Base-by-base conservation (phyloP, 1,284 basidiomycete genomes). In the Puccinia hordei region DNA sequence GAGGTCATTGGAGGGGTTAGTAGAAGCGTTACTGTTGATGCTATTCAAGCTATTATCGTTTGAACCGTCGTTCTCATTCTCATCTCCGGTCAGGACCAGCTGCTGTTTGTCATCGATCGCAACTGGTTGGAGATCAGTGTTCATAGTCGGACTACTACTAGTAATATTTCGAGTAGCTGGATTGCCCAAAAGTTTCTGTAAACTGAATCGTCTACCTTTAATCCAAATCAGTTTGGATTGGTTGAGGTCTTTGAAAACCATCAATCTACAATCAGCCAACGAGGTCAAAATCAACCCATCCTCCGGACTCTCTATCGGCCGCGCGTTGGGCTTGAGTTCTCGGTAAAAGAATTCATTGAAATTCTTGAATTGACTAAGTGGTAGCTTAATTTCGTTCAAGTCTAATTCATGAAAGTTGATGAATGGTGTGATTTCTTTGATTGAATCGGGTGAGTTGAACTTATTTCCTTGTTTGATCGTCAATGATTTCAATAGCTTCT, bases 401-500 rank as follows among this genome's bases (percentile, higher is more conserved):
- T 95, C 90, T 68, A 99, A 88, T 12, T 90, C 89, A 86, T 98
- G 94, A 88, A 98, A 98, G 35, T 91, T 89, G 82, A 99, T 92
- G 85, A 99, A 99, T 0, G 89, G 85, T 0, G 90, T 90, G 65
- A 99, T 99, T 83, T 95, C 95, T 33, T 89, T 88, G 0, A 89
- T 92, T 0, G 94, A 96, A 76, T 91, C 90, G 0, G 93, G 92
- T 5, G 90, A 89, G 84, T 99, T 93, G 85, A 93, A 98, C 86
- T 98, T 98, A 85, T 90, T 83, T 0, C 96, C 96, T 86, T 99
- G 96, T 87, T 98, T 98, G 86, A 97, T 90, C 1, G 93, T 93
- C 83, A 98, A 86, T 0, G 92, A 94, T 85, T 92, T 94, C 82
- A 99, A 89, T 41, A 98, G 88, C 73, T 90, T 89, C 57, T 73